Evolutionary conservation across 306 rosid genomes (phyloP), one percentile per base, ranked within the genome.

Genomic region (Casuarina equisetifolia): DNA sequence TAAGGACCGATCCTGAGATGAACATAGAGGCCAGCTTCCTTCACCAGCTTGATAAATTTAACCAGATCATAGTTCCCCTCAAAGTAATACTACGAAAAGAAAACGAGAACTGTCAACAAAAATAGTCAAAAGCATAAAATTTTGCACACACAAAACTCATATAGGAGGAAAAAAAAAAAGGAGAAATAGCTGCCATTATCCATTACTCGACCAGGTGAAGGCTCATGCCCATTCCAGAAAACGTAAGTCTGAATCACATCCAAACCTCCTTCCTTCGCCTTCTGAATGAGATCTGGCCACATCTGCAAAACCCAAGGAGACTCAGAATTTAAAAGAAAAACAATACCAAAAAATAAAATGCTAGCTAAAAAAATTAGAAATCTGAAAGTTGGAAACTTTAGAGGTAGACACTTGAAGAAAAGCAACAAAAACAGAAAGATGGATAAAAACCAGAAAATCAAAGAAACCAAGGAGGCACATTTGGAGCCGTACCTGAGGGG

Each of bases 231-330:
- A 91, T 95, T 95, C 99, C 99, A 95, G 84, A 95, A 95, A 54
- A 95, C 98, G 74, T 95, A 95, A 70, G 98, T 95, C 84, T 95
- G 92, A 87, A 95, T 87, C 58, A 91, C 99, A 91, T 95, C 99
- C 84, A 95, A 85, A 50, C 99, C 99, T 84, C 99, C 99, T 70
- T 92, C 93, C 79, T 92, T 95, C 4, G 99, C 99, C 86, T 90
- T 95, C 85, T 92, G 97, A 77, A 95, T 91, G 85, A 95, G 97
- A 91, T 95, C 98, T 82, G 99, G 98, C 99, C 99, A 95, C 99
- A 95, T 95, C 99, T 95, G 83, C 78, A 64, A 66, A 74, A 70
- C 57, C 80, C 76, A 77, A 54, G 73, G 64, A 73, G 43, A 19
- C 69, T 76, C 62, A 32, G 13, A 39, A 52, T 49, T 69, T 19